Evolutionary conservation across 1,284 basidiomycete species (phyloP), one percentile per base, ranked within the genome.

Genomic region (Crucibulum parvulum): DNA sequence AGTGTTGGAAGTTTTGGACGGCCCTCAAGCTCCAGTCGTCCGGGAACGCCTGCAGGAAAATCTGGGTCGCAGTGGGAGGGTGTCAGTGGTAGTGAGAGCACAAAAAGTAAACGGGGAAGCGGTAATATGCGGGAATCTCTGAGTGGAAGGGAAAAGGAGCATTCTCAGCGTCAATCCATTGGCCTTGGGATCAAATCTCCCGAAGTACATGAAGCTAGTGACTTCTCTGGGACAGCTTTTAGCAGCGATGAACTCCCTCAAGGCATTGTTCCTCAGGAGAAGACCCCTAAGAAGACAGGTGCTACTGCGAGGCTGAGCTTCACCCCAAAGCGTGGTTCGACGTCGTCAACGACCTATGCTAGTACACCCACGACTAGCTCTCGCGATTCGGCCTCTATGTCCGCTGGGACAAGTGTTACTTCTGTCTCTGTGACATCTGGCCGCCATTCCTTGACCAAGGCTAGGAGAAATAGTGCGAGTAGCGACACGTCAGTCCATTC

Each of bases 271-370:
- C 70, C 76, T 18, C 77, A 78, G 54, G 90, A 92, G 53, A 90
- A 88, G 78, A 84, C 86, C 15, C 80, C 85, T 8, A 91, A 87
- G 80, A 92, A 91, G 75, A 73, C 78, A 46, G 80, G 83, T 10
- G 72, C 82, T 37, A 80, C 81, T 68, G 79, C 85, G 57, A 85
- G 91, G 57, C 81, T 88, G 53, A 93, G 89, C 72, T 89, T 91
- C 74, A 89, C 87, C 31, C 84, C 87, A 35, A 96, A 97, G 76
- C 90, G 94, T 56, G 91, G 91, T 59, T 97, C 95, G 11, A 88
- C 91, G 24, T 95, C 94, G 3, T 96, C 95, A 2, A 92, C 94
- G 34, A 95, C 87, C 53, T 90, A 93, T 75, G 86, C 89, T 9
- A 89, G 88, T 73, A 89, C 92, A 7, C 89, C 90, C 10, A 85